Conservation (phyloP, 1,284 basidiomycete genomes). For the Malassezia arunalokei region DNA sequence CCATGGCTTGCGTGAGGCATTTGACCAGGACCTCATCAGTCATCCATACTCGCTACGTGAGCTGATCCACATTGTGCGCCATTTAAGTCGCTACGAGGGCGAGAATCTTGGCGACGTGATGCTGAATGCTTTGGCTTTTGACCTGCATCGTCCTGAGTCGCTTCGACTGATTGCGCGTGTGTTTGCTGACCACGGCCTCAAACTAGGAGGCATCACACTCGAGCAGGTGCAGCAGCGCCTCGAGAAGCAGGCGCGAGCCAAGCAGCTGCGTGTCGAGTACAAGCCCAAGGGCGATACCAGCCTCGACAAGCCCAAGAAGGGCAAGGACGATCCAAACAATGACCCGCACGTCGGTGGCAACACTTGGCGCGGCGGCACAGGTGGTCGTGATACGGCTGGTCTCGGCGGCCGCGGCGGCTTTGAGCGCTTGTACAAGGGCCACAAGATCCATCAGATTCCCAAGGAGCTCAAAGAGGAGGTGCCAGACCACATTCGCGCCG, state of each 20-base stretch:
- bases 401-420: constrained; percentile 44
- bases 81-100: constrained; percentile 43
- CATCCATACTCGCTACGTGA: constrained; percentile 47
- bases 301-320: constrained; percentile 42
- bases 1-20: constrained; percentile 44
- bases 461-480: constrained; percentile 44
- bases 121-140: constrained; percentile 47
- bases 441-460: constrained; percentile 44
- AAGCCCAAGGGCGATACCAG: constrained; percentile 25
- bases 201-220: constrained; percentile 30
- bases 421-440: constrained; percentile 37
- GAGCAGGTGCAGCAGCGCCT: constrained; percentile 26
- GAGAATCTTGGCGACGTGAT: constrained; percentile 44
- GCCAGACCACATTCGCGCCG: constrained; percentile 41
- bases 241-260: constrained; percentile 15
- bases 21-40: constrained; percentile 40
- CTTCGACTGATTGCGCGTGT: constrained; percentile 40
- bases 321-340: constrained; percentile 41
- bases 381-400: constrained; percentile 45
- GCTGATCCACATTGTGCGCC: constrained; percentile 46
- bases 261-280: constrained; percentile 22
- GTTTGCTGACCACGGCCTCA: constrained; percentile 34
- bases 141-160: constrained; percentile 44
- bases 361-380: constrained; percentile 47
- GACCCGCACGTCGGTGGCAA: constrained; percentile 46